Evolutionary conservation across 2,329 filamentous ascomycete species (phyloP), one percentile per base, ranked within the genome.

Genomic region (Cladosporium sp.): DNA sequence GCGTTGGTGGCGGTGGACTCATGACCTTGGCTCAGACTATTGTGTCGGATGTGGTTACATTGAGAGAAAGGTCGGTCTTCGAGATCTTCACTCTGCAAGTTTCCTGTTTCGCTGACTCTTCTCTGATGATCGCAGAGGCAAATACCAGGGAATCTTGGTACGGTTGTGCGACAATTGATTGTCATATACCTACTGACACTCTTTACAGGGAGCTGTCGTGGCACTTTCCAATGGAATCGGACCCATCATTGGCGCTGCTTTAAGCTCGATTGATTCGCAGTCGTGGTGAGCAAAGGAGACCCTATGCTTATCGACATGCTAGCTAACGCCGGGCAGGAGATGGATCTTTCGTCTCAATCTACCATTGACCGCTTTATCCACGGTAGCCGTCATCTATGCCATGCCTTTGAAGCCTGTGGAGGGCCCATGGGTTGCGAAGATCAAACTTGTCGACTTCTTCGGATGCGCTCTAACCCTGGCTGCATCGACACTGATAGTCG

Each of bases 391-490:
- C 11, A 57, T 83, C 0, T 82, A 82, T 64, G 80, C 83, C 64
- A 84, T 84, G 82, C 82, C 82, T 0, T 64, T 84, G 40, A 81
- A 81, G 43, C 80, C 78, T 51, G 80, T 84, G 0, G 70, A 79
- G 17, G 82, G 80, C 0, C 73, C 81, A 37, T 84, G 82, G 80
- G 3, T 52, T 3, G 9, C 11, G 12, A 84, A 83, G 51, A 66
- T 84, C 5, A 76, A 75, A 54, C 78, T 80, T 0, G 74, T 84
- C 2, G 82, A 83, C 60, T 83, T 82, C 54, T 52, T 78, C 3
- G 80, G 81, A 3, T 77, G 76, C 3, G 55, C 76, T 2, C 70
- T 83, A 0, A 76, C 80, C 6, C 70, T 83, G 5, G 75, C 71
- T 0, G 79, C 80, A 5, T 73, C 76, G 0, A 69, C 82, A 1